Evolutionary conservation across 2,329 filamentous ascomycete species (phyloP), one percentile per base, ranked within the genome.

Genomic region (Aureobasidium musti): DNA sequence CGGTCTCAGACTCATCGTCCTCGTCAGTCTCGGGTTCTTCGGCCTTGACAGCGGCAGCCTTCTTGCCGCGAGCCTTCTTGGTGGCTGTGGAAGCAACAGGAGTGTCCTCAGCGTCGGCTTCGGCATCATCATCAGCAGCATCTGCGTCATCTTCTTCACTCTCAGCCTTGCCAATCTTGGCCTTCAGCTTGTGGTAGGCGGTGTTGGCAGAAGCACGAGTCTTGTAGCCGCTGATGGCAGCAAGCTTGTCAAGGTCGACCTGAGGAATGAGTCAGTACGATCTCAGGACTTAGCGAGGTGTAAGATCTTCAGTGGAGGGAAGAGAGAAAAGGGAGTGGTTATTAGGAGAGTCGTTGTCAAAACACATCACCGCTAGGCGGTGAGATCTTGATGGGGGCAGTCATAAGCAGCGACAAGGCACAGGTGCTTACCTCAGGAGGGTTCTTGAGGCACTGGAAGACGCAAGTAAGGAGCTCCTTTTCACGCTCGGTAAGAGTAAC

Each of bases 181-280:
- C 66, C 91, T 91, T 30, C 82, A 85, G 26, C 85, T 89, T 82
- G 83, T 92, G 11, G 49, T 59, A 72, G n/a, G 66, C 65, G 5
- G 67, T 70, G 52, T 60, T 69, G 0, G 72, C 72, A 1, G 69
- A 71, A 10, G 66, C 68, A 3, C 33, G 37, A 66, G 53, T 73
- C 59, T 72, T 72, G 63, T 68, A 69, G 53, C 68, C 68, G 14
- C 60, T 61, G 1, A 71, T 26, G n/a, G 26, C 2, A 26, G 68
- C 67, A 26, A 73, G 67, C 35, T 71, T 71, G 8, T 67, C 45
- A 26, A 63, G 69, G 66, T 74, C 68, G 57, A 73, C 39, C 72
- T 73, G 19, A 8, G 10, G 1, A 30, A 19, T 5, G 13, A 7
- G 17, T 57, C 13, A 57, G 33, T 41, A 26, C 14, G 35, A 28